Conservation (phyloP, 176 grass and related monocot genomes). For the Aechmea fasciata region DNA sequence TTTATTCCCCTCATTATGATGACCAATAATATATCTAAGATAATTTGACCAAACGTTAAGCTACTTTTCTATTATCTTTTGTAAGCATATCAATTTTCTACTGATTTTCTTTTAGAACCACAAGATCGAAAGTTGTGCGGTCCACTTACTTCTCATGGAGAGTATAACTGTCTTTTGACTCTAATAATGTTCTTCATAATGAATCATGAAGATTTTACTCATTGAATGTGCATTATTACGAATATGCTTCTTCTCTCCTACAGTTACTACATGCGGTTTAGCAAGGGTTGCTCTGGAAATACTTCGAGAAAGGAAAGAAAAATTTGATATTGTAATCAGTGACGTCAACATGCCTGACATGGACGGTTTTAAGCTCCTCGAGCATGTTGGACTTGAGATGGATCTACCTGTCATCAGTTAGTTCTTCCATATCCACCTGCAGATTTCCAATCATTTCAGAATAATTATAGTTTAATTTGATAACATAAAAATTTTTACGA, state of each 20-base stretch:
- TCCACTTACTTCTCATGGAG: no score
- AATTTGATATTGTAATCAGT: constrained; percentile 96
- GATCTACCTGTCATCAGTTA: constrained; percentile 95
- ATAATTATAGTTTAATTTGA: background rate
- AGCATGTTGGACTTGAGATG: constrained; percentile 97
- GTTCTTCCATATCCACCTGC: constrained; percentile 24
- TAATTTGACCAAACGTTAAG: no score
- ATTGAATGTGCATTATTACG: constrained; percentile 1
- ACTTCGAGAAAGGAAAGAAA: constrained; percentile 75
- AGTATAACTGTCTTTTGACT: no score
- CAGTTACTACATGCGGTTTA: constrained; percentile 80
- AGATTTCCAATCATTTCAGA: background rate
- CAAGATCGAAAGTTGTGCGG: no score
- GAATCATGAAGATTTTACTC: no score
- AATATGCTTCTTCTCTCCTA: constrained; percentile 6
- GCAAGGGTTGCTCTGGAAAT: constrained; percentile 75
- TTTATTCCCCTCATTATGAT: no score
- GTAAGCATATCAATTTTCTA: no score
- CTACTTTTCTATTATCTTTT: no score
- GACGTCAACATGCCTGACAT: constrained; percentile 99
- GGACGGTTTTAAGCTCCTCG: constrained; percentile 99
- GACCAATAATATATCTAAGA: no score
- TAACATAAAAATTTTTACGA: background rate
- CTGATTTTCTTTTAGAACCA: no score
- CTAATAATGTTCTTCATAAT: background rate